Conservation (phyloP, 2,329 filamentous ascomycete species). For the Phyllosticta ampelicida region DNA sequence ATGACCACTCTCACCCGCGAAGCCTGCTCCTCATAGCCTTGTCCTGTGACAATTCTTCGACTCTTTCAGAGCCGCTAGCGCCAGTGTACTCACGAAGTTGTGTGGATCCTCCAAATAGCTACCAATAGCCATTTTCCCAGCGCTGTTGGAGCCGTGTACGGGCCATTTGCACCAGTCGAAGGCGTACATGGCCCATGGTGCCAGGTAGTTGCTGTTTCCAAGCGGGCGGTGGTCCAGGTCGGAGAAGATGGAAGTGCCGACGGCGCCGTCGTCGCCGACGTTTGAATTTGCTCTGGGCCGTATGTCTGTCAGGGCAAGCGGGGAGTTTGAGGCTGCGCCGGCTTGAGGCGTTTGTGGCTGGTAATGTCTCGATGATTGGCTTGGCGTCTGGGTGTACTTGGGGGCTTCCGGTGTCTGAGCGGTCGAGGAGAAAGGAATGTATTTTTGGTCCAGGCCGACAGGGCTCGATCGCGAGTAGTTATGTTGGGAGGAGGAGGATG, state of each 20-base stretch:
- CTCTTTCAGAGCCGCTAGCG: background rate
- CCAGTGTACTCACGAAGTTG: constrained; percentile 63
- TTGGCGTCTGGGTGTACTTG: constrained; percentile 33
- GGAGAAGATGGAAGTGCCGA: constrained; percentile 44
- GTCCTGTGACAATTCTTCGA: background rate
- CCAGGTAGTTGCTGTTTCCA: constrained; percentile 82
- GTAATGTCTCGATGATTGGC: constrained; percentile 48
- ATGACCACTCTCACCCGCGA: background rate
- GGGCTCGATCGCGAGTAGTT: constrained; percentile 80
- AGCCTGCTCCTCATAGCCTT: background rate
- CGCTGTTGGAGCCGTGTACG: constrained; percentile 55
- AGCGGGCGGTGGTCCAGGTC: constrained; percentile 57
- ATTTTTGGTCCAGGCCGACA: constrained; percentile 50
- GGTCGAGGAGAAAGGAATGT: constrained; percentile 53
- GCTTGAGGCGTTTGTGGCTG: constrained; percentile 37
- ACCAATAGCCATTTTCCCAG: constrained; percentile 86
- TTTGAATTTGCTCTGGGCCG: constrained; percentile 74
- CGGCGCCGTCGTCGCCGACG: constrained; percentile 60
- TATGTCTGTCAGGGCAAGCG: constrained; percentile 84
- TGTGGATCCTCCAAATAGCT: constrained; percentile 97
- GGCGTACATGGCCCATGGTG: constrained; percentile 91
- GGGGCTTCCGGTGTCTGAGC: constrained; percentile 40
- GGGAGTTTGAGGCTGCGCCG: constrained; percentile 65
- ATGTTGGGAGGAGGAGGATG: constrained; percentile 16
- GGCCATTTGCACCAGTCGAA: constrained; percentile 99